A percentile compares a stretch with the other conserved stretches of the same genome.
Evolutionary conservation across 2,329 filamentous ascomycete genomes (phyloP).

Genomic region (Penicillium palitans): DNA sequence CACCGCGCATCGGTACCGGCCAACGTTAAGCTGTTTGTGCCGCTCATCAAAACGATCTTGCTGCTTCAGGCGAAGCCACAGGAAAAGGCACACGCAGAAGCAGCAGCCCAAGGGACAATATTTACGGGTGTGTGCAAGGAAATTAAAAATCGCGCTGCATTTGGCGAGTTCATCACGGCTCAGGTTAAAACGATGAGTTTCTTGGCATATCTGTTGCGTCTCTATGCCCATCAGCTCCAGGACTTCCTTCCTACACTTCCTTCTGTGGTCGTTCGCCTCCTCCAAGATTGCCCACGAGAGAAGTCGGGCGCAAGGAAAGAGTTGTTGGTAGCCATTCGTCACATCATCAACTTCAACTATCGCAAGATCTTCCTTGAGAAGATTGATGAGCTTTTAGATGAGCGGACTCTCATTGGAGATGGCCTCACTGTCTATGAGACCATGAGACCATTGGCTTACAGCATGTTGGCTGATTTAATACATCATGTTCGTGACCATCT

Average conservation of each 20-base stretch:
- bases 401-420: constrained; percentile 91
- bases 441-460: constrained; percentile 92
- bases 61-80: constrained; percentile 89
- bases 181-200: constrained; percentile 99
- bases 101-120: constrained; percentile 72
- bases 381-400: constrained; percentile 92
- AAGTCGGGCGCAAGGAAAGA: constrained; percentile 94
- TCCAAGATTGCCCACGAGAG: constrained; percentile 92
- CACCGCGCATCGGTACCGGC: constrained; percentile 75
- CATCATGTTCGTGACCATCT: constrained; percentile 94
- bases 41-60: constrained; percentile 87
- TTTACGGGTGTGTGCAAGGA: constrained; percentile 92
- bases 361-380: constrained; percentile 90
- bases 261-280: constrained; percentile 81
- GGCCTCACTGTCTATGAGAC: constrained; percentile 96
- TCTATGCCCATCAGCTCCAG: constrained; percentile 80
- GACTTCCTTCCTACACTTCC: constrained; percentile 87
- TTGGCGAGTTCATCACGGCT: constrained; percentile 95
- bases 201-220: constrained; percentile 83
- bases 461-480: constrained; percentile 96
- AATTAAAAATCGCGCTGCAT: constrained; percentile 90
- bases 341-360: constrained; percentile 99
- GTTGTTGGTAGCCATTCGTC: constrained; percentile 89
- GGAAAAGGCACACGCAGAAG: constrained; percentile 85
- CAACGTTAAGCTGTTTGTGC: constrained; percentile 90